Percentiles rank a stretch among this genome's conserved stretches.
These are phyloP conservation scores for Amphibolis antarctica DNA, from an alignment of 106 monocot species.

Conservation along the genomic window DNA sequence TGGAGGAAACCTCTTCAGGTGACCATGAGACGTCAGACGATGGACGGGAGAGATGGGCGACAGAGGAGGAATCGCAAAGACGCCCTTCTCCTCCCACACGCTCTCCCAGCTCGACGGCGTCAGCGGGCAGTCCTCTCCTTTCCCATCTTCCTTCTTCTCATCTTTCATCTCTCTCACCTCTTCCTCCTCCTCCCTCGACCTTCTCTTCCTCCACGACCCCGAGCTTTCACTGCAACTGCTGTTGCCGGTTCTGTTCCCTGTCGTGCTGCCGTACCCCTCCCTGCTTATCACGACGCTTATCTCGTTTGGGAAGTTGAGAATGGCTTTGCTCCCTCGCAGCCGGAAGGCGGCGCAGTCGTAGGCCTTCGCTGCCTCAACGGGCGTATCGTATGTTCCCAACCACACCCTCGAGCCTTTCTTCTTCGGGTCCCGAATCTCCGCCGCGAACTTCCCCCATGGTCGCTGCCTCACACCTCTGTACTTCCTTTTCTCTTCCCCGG, in stretches of 20 bases:
- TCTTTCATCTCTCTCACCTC: not conserved
- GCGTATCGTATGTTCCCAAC: conserved; percentile 38
- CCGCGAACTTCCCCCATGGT: conserved; percentile 90
- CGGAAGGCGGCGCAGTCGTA: conserved; percentile 52
- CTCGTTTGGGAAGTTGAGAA: conserved; percentile 59
- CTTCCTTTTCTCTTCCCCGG: not conserved
- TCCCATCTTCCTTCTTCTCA: not conserved
- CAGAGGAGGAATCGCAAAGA: conserved; percentile 13
- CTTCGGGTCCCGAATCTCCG: conserved; percentile 50
- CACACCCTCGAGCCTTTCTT: conserved; percentile 10
- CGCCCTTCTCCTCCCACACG: conserved; percentile 6
- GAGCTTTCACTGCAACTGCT: too few species aligned
- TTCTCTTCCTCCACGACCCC: not conserved
- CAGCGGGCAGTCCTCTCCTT: not conserved
- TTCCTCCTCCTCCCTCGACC: not conserved
- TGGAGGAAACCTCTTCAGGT: too few species aligned
- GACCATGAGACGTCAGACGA: too few species aligned
- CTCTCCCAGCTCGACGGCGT: conserved; percentile 14
- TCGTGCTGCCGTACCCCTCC: too few species aligned
- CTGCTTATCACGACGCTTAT: conserved; percentile 5
- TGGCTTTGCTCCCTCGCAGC: conserved; percentile 54
- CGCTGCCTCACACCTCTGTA: conserved; percentile 15
- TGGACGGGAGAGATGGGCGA: conserved; percentile 5
- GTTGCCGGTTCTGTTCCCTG: not conserved
- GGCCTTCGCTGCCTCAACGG: conserved; percentile 51